Conservation (phyloP, 108 stramenopile genomes). For the Stephanodiscus triporus region DNA sequence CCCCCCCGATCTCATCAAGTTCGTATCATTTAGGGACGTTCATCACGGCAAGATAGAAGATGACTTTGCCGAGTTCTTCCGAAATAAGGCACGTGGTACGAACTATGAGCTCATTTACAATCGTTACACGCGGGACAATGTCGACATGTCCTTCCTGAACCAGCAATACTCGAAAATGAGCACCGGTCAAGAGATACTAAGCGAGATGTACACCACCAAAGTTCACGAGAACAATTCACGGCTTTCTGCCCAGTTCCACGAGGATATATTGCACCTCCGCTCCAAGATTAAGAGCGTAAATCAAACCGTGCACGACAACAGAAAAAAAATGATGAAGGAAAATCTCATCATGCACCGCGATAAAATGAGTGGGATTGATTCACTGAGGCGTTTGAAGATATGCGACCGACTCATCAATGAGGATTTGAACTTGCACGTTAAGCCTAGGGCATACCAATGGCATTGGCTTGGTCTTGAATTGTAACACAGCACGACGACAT, state of each 20-base stretch:
- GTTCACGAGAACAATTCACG: constrained; percentile 50
- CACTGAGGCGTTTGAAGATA: constrained; percentile 44
- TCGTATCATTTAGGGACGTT: constrained; percentile 29
- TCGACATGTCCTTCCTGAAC: constrained; percentile 48
- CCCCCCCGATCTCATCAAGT: neutral
- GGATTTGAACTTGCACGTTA: constrained; percentile 48
- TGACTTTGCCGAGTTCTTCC: constrained; percentile 44
- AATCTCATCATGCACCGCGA: constrained; percentile 35
- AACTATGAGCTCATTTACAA: constrained; percentile 51
- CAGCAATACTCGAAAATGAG: constrained; percentile 55
- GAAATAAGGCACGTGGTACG: constrained; percentile 47
- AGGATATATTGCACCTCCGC: constrained; percentile 34
- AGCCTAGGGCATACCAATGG: constrained; percentile 36
- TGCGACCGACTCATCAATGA: constrained; percentile 36
- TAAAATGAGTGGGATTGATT: constrained; percentile 30
- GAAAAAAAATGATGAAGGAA: constrained; percentile 54
- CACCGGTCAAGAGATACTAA: constrained; percentile 40
- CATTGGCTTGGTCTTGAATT: constrained; percentile 36
- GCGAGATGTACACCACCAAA: constrained; percentile 44
- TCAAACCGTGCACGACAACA: constrained; percentile 51
- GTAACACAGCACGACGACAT: neutral
- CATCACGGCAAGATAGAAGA: constrained; percentile 53
- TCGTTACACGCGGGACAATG: constrained; percentile 22
- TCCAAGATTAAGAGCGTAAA: constrained; percentile 49
- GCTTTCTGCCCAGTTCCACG: constrained; percentile 20